Base-by-base conservation (phyloP, 2,329 filamentous ascomycete genomes). In the Talaromyces sp. region DNA sequence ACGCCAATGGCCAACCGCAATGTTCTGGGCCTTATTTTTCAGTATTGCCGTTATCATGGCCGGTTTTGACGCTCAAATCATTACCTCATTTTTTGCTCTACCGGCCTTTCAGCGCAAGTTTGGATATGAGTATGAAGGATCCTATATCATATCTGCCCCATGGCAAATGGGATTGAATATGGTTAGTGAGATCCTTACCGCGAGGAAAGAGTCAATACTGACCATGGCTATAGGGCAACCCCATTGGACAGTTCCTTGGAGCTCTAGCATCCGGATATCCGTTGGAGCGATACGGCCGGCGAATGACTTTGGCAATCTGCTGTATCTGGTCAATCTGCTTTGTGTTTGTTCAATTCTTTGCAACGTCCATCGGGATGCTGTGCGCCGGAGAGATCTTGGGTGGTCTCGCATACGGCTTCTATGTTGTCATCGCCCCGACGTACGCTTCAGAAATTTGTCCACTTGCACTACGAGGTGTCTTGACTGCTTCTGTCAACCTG, bases 21-120 rank as follows among this genome's bases (percentile, higher is more conserved):
- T 79, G 7, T 74, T 65, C 31, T 75, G 72, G 72, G 69, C 72
- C 5, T 28, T 71, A 31, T 71, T 74, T 63, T 73, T 75, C 62
- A 73, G 70, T 9, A 54, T 74, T 21, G 71, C 71, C 9, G 71
- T 73, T 14, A 69, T 75, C 58, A 74, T 75, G 72, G 68, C 64
- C 23, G 84, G 84, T 2, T 89, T 88, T 68, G 86, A 88, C 69
- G 83, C 85, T 0, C 86, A 88, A 70, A 80, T 89, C 9, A 79
- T 88, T 18, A 85, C 85, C 25, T 86, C 86, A 64, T 78, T 88
- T 58, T 88, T 85, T 67, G 81, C 83, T 2, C 83, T 82, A 58
- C 83, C 84, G 0, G 80, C 82, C 16, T 87, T 87, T 68, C 80
- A 82, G 65, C 70, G 72, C n/a, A 81, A 85, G 66, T 86, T 86